These are phyloP conservation scores for Corinectria fuckeliana DNA, from an alignment of 2,329 filamentous ascomycete species.

Conservation along the genomic window DNA sequence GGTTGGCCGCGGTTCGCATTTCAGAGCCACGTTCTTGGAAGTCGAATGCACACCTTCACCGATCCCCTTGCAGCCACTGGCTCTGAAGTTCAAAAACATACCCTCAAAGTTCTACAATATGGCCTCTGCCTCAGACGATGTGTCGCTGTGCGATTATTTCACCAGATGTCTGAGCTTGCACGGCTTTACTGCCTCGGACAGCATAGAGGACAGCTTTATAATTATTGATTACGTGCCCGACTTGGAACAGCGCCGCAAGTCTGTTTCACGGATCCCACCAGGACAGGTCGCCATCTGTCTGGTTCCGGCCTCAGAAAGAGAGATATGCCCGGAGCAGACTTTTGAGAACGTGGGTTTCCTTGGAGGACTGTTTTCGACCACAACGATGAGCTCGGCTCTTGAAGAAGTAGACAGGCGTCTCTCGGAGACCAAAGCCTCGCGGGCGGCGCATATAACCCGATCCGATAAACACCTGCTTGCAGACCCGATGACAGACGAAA, in stretches of 20 bases:
- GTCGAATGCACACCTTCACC: slow-evolving; percentile 2
- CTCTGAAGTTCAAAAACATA: neutral
- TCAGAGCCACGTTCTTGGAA: slow-evolving; percentile 36
- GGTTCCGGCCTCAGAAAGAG: slow-evolving; percentile 3
- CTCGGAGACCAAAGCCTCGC: neutral
- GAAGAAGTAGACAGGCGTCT: slow-evolving; percentile 16
- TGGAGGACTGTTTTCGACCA: slow-evolving; percentile 14
- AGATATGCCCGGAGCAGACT: neutral
- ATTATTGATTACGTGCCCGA: slow-evolving; percentile 24
- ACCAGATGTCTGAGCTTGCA: slow-evolving; percentile 2
- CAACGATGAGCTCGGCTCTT: slow-evolving; percentile 17
- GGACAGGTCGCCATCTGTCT: slow-evolving; percentile 26
- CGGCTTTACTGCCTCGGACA: slow-evolving; percentile 15
- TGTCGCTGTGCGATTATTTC: slow-evolving; percentile 10
- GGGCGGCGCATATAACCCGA: rapidly evolving
- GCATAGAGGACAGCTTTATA: slow-evolving; percentile 4
- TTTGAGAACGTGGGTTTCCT: slow-evolving; percentile 24
- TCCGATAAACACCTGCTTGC: neutral
- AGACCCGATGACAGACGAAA: neutral
- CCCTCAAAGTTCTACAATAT: slow-evolving; percentile 17
- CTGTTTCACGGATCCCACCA: neutral
- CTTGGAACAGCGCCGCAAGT: neutral
- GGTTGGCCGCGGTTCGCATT: slow-evolving; percentile 47
- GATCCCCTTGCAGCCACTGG: neutral
- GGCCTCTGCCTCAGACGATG: neutral